Base-by-base conservation (phyloP, 345 rosid genomes). In the Arabis hirsuta region DNA sequence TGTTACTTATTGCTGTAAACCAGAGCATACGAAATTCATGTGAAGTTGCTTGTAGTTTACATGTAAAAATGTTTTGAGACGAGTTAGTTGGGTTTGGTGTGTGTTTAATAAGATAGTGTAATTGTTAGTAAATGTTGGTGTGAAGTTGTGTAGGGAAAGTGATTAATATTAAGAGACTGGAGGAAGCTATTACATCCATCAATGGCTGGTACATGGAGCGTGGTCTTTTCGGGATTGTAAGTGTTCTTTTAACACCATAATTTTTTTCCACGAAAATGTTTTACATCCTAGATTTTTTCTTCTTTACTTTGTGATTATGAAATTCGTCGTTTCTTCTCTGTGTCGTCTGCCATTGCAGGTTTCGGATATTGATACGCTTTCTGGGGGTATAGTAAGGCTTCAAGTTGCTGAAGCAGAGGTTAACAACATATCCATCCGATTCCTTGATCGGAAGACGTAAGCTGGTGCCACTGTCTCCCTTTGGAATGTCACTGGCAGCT, bases 361-460 rank as follows among this genome's bases (percentile, higher is more conserved):
- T 73, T 90, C 96, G 39, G 92, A 83, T 50, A 81, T 87, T 75
- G 97, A 93, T 81, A 86, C 92, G 38, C 92, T 92, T 77, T 92
- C 99, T 66, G 99, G 98, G 43, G 98, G 98, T 59, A 86, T 87
- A 68, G 67, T 96, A 72, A 84, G 91, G 81, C 80, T 96, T 73
- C 92, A 90, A 81, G 84, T 92, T 80, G 90, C 94, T 45, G 99
- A 96, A 82, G 97, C 98, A 22, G 96, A 92, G 85, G 96, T 90
- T 70, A 92, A 87, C 65, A 82, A 88, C 82, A 88, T 93, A 39
- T 90, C 97, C 52, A 84, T 90, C 47, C 84, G 90, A 41, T 93
- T 90, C 74, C 91, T 93, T 45, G 93, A 93, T 76, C 80, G 98
- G 29, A 93, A 90, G 80, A 93, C 89, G 90, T 95, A 82, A 88